Base-by-base conservation (phyloP, 768 basidiomycete genomes). In the Agaricus sinodeliciosus region DNA sequence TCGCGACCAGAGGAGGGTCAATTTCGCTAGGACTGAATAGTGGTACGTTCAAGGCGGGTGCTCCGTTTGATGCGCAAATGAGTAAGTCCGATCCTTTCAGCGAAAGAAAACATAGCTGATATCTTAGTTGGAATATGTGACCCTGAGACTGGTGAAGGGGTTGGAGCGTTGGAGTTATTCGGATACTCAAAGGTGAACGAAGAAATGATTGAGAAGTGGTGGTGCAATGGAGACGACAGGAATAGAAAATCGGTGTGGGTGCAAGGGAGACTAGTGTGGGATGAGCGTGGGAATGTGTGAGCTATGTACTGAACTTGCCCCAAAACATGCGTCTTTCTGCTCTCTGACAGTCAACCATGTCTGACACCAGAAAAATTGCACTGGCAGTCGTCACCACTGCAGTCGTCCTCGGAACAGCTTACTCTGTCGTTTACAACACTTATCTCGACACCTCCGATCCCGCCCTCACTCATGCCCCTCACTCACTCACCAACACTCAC, bases 381-480 rank as follows among this genome's bases (percentile, higher is more conserved):
- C 68, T 84, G 50, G 59, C 63, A 25, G 60, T 67, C 11, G 56
- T 84, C 22, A 69, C 80, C 0, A 62, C 69, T 43, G 67, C 83
- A 31, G 69, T 87, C 28, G 53, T 79, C 52, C 61, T 76, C 45
- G 88, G 87, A 41, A 90, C 87, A 3, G 57, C 72, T 15, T 87
- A 85, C 61, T 90, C 85, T 1, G 71, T 87, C 48, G 39, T 75
- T 26, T 68, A 84, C 61, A 62, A 74, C 56, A 87, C 89, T 13
- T 91, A 82, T 58, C 84, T 94, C 58, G 86, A 94, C 71, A 94
- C 92, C 3, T 94, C 93, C 15, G 72, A 92, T 62, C 86, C 86
- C 2, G 67, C 83, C 48, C 69, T 90, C 62, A 76, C 84, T 0
- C 68, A 82, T 55, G 78, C 86, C 12, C 80, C 87, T 0, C 89